Evolutionary conservation across 2,329 filamentous ascomycete genomes (phyloP).

Genomic region (Aspergillus fumigatiaffinis): DNA sequence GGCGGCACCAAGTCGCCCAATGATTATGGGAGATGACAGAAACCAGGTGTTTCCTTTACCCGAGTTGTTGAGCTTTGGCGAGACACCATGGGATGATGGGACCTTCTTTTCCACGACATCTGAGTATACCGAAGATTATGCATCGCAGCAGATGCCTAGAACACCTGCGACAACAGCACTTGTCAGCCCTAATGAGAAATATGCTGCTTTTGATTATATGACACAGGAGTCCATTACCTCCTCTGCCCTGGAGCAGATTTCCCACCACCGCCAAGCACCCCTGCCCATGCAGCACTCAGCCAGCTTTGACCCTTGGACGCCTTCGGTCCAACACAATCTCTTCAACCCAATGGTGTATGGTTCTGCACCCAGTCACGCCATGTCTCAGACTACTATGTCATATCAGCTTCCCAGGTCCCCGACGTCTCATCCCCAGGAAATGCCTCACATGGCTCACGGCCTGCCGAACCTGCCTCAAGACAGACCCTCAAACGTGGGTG

Average conservation of each 20-base stretch:
- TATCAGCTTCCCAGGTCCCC: conserved; percentile 27
- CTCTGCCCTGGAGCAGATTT: conserved; percentile 18
- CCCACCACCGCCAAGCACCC: too few relatives aligned
- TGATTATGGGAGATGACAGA: conserved; percentile 20
- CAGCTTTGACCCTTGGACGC: conserved; percentile 28
- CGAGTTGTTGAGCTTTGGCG: conserved; percentile 26
- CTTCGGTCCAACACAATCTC: conserved; percentile 30
- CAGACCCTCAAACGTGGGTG: conserved; percentile 17
- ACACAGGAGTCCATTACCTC: conserved; percentile 20
- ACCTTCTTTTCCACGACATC: conserved; percentile 23
- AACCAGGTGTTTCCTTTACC: conserved; percentile 25
- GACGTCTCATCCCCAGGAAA: conserved; percentile 21
- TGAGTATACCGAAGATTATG: too few relatives aligned
- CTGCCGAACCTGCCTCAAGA: conserved; percentile 12
- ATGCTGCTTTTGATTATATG: conserved; percentile 30
- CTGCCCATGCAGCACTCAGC: conserved; percentile 17
- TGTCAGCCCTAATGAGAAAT: conserved; percentile 27
- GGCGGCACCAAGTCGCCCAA: too few relatives aligned
- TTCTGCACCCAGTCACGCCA: conserved; percentile 15
- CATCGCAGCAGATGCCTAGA: conserved; percentile 24
- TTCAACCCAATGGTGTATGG: conserved; percentile 31
- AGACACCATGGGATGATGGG: conserved; percentile 22
- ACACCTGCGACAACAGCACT: conserved; percentile 23
- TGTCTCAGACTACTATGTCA: conserved; percentile 23
- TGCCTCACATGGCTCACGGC: conserved; percentile 14